These are phyloP conservation scores for Eleusine indica DNA, from an alignment of 176 grass and related monocot genomes.

Conservation along the genomic window DNA sequence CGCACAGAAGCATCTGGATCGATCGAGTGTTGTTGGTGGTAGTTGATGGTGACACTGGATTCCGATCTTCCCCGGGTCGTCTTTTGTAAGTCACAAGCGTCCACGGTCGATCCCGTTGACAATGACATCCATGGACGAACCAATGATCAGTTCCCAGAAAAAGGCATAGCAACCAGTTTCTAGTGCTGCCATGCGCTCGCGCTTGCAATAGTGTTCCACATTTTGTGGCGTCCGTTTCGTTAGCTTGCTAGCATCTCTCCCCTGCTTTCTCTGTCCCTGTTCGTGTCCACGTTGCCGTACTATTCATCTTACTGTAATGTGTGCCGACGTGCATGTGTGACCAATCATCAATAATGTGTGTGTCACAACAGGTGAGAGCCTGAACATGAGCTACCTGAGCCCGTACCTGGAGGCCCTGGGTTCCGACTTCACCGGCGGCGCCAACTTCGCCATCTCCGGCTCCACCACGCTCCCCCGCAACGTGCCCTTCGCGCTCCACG, in stretches of 20 bases:
- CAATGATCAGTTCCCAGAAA: neutral
- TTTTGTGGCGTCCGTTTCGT: neutral
- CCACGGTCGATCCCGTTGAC: neutral
- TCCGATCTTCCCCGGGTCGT: neutral
- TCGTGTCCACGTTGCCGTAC: too few relatives aligned
- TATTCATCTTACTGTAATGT: neutral
- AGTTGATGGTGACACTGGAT: neutral
- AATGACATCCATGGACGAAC: neutral
- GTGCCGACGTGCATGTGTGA: neutral
- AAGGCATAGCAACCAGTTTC: neutral
- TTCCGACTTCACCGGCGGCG: slow-evolving; percentile 64
- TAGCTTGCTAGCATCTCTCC: too few relatives aligned
- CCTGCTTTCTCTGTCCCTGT: too few relatives aligned
- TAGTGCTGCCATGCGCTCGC: neutral
- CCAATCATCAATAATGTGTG: neutral
- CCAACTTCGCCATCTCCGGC: slow-evolving; percentile 71
- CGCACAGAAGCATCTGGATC: neutral
- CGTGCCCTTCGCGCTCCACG: slow-evolving; percentile 54
- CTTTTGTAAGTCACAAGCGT: neutral
- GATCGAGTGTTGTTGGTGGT: neutral
- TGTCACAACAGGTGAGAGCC: slow-evolving; percentile 49
- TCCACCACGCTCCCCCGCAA: slow-evolving; percentile 43
- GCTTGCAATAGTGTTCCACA: neutral
- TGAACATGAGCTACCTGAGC: slow-evolving; percentile 73
- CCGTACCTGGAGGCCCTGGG: slow-evolving; percentile 77